A percentile compares a stretch with the other conserved stretches of the same genome.
phyloP scores from a whole-genome alignment of 2,329 filamentous ascomycete species.

The Trichoderma harzianum region DNA sequence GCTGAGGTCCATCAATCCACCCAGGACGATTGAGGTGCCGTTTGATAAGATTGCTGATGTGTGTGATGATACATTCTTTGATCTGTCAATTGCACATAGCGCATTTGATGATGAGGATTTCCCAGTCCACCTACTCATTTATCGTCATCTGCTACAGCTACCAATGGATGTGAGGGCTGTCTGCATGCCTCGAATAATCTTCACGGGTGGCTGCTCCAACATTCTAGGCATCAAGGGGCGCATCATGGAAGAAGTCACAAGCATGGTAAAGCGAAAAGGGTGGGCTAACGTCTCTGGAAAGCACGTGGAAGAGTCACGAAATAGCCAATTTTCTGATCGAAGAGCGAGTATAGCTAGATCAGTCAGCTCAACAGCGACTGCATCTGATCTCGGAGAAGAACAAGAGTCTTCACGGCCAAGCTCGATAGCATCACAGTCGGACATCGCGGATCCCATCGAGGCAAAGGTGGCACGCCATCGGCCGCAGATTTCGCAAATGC shows the following conservation, averaged over 20 bases:
- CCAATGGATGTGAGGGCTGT: slow-evolving; percentile 77
- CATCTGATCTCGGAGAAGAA: slow-evolving; percentile 26
- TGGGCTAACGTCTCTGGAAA: slow-evolving; percentile 77
- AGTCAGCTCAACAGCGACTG: slow-evolving; percentile 23
- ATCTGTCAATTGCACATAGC: slow-evolving; percentile 47
- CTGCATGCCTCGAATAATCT: slow-evolving; percentile 86
- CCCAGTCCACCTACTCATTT: slow-evolving; percentile 72
- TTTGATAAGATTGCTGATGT: slow-evolving; percentile 70
- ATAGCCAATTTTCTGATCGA: slow-evolving; percentile 27
- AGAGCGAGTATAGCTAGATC: slow-evolving; percentile 26
- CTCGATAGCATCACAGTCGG: slow-evolving; percentile 26
- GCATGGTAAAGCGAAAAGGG: slow-evolving; percentile 63
- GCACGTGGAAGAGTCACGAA: slow-evolving; percentile 54
- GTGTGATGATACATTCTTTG: slow-evolving; percentile 73
- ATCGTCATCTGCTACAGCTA: slow-evolving; percentile 69
- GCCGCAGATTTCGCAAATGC: slow-evolving; percentile 40
- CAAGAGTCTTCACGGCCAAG: slow-evolving; percentile 23
- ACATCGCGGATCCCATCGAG: slow-evolving; percentile 33
- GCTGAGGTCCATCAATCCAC: slow-evolving; percentile 46
- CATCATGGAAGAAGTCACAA: slow-evolving; percentile 70
- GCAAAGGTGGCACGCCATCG: slow-evolving; percentile 37
- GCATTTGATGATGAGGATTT: slow-evolving; percentile 81
- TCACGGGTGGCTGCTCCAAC: slow-evolving; percentile 76
- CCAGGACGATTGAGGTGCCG: slow-evolving; percentile 59
- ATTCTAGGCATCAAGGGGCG: slow-evolving; percentile 77